Base-by-base conservation (phyloP, 441 rosid species). In the Euphorbia celastroides region DNA sequence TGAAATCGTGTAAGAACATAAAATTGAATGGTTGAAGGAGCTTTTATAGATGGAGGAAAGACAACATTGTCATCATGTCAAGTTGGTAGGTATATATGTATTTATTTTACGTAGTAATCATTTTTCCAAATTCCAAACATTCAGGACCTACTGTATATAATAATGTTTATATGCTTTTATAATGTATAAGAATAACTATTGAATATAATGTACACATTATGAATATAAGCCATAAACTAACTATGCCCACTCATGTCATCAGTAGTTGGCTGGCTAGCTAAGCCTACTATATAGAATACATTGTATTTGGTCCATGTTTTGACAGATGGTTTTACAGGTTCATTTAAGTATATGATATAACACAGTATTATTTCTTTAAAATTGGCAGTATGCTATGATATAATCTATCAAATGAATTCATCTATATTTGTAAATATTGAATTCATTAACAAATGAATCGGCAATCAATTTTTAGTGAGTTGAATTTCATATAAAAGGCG, bases 41-140 rank as follows among this genome's bases (percentile, higher is more conserved):
- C n/a, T n/a, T n/a, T n/a, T n/a, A n/a, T n/a, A n/a, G n/a, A n/a
- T n/a, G 12, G 12, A 38, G 2, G 5, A 14, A 38, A 3, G 44
- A 38, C 44, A 38, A 11, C 44, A 38, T 38, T n/a, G n/a, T n/a
- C 12, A 38, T 9, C 12, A 38, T 38, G 44, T 14, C 44, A 38
- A 7, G 44, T 51, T 51, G 8, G 13, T 7, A 20, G 1, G 11
- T 19, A 20, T 51, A 20, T 13, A 19, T 3, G 50, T 1, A 44
- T 1, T 30, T 55, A 55, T 5, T 57, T 57, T 57, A 19, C 26
- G n/a, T n/a, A n/a, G n/a, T 57, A 17, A 57, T 57, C 34, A 57
- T 57, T 28, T 28, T 19, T 30, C 25, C 22, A 62, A 62, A 22
- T 26, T 62, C 66, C 55, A 62, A 44, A 9, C 54, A 62, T 17